Evolutionary conservation across 2,329 filamentous ascomycete species (phyloP).

Genomic region (Xylariaceae sp.): DNA sequence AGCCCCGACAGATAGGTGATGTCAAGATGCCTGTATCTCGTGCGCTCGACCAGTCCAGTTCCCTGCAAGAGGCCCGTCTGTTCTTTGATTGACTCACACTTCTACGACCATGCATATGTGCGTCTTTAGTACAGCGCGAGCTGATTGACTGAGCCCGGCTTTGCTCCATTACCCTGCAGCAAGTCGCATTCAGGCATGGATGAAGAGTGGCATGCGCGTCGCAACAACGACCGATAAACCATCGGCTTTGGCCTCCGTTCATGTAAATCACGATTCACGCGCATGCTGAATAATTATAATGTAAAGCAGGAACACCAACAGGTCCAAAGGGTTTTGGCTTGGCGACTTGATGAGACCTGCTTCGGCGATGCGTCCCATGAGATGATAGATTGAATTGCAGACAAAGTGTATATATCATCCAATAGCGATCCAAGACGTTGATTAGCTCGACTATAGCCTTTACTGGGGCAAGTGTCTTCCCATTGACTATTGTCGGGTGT

Average conservation of each 20-base stretch:
- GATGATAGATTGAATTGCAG: background rate
- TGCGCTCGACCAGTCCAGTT: conserved; percentile 13
- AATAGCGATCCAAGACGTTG: too few species aligned
- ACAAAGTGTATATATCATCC: too few species aligned
- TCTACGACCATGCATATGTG: conserved; percentile 21
- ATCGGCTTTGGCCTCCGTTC: too few species aligned
- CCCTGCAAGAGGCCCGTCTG: conserved; percentile 21
- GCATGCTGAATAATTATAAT: background rate
- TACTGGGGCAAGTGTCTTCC: too few species aligned
- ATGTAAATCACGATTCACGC: too few species aligned
- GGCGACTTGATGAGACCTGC: too few species aligned
- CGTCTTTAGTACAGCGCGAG: conserved; percentile 9
- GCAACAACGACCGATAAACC: too few species aligned
- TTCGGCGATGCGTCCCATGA: too few species aligned
- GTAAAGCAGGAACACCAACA: background rate
- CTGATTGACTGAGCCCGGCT: conserved; percentile 17
- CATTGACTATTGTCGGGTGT: too few species aligned
- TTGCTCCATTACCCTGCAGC: conserved; percentile 14
- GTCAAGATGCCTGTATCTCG: background rate
- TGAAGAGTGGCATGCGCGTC: background rate
- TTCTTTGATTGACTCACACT: conserved; percentile 24
- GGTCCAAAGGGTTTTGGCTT: too few species aligned
- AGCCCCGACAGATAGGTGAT: conserved; percentile 16
- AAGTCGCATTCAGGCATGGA: conserved; percentile 10
- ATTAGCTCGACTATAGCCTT: too few species aligned